phyloP scores from a whole-genome alignment of 768 basidiomycete genomes.

The Boletus patriciae region DNA sequence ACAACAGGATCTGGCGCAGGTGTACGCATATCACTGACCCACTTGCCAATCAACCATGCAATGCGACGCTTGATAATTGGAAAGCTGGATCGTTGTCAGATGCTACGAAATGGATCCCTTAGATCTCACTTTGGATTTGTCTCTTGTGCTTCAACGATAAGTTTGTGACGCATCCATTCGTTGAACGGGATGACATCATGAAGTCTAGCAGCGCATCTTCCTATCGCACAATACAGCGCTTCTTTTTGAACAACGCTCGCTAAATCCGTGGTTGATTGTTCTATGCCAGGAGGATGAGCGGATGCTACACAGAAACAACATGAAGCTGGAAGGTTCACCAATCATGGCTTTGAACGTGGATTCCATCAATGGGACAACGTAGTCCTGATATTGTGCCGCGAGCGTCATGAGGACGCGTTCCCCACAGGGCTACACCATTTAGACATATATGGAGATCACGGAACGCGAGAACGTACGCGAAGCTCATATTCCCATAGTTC shows the following conservation, averaged over 20 bases:
- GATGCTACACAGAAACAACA: neutral
- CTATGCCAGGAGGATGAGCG: conserved; percentile 22
- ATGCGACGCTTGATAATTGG: conserved; percentile 93
- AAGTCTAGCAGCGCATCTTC: conserved; percentile 70
- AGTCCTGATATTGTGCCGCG: conserved; percentile 64
- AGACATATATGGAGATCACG: neutral
- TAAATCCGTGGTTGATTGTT: conserved; percentile 52
- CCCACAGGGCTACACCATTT: conserved; percentile 70
- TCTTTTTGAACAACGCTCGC: conserved; percentile 73
- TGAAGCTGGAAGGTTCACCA: conserved; percentile 38
- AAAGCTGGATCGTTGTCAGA: conserved; percentile 50
- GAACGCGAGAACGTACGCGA: conserved; percentile 54
- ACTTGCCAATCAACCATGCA: conserved; percentile 92
- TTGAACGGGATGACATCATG: conserved; percentile 66
- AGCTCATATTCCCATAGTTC: conserved; percentile 95
- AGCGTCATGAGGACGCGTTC: conserved; percentile 89
- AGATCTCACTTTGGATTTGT: conserved; percentile 54
- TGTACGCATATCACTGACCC: conserved; percentile 69
- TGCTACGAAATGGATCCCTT: neutral
- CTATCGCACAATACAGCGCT: conserved; percentile 84
- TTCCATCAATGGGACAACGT: conserved; percentile 66
- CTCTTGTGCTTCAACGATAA: conserved; percentile 58
- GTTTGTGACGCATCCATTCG: conserved; percentile 62
- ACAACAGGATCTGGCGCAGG: conserved; percentile 59
- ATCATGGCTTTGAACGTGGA: conserved; percentile 59